Evolutionary conservation across 1,139 yeast genomes (phyloP), one percentile per base, ranked within the genome.

Genomic region (Suhomyces wounanorum): DNA sequence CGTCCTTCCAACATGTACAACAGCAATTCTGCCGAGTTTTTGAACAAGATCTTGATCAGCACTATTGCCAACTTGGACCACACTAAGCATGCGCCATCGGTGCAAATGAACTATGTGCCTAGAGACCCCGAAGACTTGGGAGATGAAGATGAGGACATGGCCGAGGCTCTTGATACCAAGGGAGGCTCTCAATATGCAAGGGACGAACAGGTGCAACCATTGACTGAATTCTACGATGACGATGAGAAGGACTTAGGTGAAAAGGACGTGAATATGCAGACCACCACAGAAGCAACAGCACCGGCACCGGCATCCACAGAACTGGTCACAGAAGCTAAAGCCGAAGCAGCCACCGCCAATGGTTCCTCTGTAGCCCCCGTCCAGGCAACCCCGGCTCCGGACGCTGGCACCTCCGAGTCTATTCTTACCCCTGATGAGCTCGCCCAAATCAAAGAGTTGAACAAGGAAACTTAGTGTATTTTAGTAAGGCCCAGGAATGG

Each of bases 1-100:
- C 82, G 97, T 56, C 95, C 97, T 11, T 88, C 96, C 18, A 94
- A 94, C 67, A 92, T 94, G 98, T 89, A 87, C 71, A 94, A 94
- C 69, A 97, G 97, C 50, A 94, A 94, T 70, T 84, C 94, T 18
- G 91, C 95, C n/a, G 98, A 94, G 69, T 94, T 91, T 66, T 77
- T 94, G 61, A 90, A 90, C 68, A 89, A 90, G 68, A 84, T 94
- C 42, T 74, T 91, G 62, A 81, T 87, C 13, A 88, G 87, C 60
- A 89, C 94, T 50, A 78, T 87, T 50, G 73, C 82, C 52, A 92
- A 89, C 68, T 77, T 94, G 62, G 96, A 90, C 61, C 82, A 89
- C 62, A 90, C 98, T 14, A 87, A 89, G 68, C 91, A 87, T 70
- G 97, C 98, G 0, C 99, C 99, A 14, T 87, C 96, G 51, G 98